Conservation (phyloP, 306 rosid genomes). For the Fagus crenata region DNA sequence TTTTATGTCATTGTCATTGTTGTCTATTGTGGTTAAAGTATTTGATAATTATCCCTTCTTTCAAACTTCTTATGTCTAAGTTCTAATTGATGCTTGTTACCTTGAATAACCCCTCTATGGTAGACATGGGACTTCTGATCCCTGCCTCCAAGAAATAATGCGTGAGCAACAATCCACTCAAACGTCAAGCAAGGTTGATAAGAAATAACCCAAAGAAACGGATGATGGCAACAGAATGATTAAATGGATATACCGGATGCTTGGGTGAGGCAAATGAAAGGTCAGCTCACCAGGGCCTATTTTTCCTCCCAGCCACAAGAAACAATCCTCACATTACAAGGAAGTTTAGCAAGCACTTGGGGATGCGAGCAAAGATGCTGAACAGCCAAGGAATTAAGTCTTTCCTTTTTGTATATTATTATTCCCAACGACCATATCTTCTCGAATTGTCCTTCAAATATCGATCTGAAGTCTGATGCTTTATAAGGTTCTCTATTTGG, state of each 20-base stretch:
- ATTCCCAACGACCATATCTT: constrained; percentile 9
- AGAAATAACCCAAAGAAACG: constrained; percentile 30
- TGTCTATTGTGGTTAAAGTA: not conserved
- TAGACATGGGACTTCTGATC: no score
- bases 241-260: constrained; percentile 45
- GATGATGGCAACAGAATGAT: constrained; percentile 36
- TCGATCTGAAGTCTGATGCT: not conserved
- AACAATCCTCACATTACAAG: constrained; percentile 81
- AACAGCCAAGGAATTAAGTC: constrained; percentile 70
- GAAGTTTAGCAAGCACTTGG: constrained; percentile 64
- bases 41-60: no score
- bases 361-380: constrained; percentile 90
- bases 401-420: constrained; percentile 13
- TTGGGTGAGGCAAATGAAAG: constrained; percentile 64
- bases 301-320: constrained; percentile 74
- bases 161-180: constrained; percentile 21
- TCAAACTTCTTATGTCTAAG: no score
- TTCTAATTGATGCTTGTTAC: no score
- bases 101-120: no score
- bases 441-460: constrained; percentile 8
- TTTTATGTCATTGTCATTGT: not conserved
- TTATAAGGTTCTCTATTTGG: constrained; percentile 14
- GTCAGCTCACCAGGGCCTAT: constrained; percentile 76
- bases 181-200: constrained; percentile 38
- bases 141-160: constrained; percentile 31